Evolutionary conservation across 441 rosid genomes (phyloP).

Genomic region (Erodium trifolium): DNA sequence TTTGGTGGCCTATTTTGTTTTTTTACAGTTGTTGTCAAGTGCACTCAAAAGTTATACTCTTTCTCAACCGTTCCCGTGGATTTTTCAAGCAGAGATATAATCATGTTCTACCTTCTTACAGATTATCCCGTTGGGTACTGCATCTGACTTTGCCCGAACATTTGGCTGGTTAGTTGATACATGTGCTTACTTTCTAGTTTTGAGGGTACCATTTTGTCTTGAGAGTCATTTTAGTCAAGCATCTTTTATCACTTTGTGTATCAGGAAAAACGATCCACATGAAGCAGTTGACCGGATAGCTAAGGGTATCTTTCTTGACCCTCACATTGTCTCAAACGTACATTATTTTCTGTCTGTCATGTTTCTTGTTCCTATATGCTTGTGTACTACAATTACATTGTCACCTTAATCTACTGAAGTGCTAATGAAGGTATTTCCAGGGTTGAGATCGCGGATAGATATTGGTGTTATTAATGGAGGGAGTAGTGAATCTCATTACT

Average conservation of each 20-base stretch:
- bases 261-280: conserved; percentile 75
- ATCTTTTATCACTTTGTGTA: conserved; percentile 14
- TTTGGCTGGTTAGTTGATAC: conserved; percentile 78
- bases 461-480: conserved; percentile 58
- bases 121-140: conserved; percentile 95
- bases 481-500: conserved; percentile 55
- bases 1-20: conserved; percentile 12
- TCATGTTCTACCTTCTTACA: conserved; percentile 29
- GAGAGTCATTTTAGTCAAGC: conserved; percentile 8
- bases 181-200: conserved; percentile 15
- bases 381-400: neutral
- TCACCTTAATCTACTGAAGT: conserved; percentile 12
- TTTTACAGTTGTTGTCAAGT: conserved; percentile 9
- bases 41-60: neutral
- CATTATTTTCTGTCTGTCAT: neutral
- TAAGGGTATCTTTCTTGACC: conserved; percentile 37
- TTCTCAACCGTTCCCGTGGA: neutral
- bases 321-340: neutral
- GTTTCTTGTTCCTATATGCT: neutral
- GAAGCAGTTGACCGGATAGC: conserved; percentile 81
- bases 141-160: conserved; percentile 90
- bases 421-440: conserved; percentile 32
- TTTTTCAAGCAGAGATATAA: conserved; percentile 17
- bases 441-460: conserved; percentile 57
- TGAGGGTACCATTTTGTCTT: neutral